Evolutionary conservation across 2,329 filamentous ascomycete genomes (phyloP).

Genomic region (Penicillium freii): DNA sequence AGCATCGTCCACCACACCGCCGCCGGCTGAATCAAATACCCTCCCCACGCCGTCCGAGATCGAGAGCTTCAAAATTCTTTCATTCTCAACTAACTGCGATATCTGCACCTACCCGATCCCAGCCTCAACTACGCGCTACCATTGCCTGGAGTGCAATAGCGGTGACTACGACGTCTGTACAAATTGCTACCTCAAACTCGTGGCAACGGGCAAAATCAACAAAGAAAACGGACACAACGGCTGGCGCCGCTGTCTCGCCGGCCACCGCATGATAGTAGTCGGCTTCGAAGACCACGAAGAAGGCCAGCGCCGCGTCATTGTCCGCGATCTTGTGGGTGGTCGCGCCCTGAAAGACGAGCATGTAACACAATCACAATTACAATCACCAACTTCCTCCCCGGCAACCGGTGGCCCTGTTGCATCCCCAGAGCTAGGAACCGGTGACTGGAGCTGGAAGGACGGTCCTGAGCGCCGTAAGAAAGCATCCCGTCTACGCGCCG

Average conservation of each 20-base stretch:
- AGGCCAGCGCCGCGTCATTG: conserved; percentile 65
- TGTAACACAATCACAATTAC: conserved; percentile 25
- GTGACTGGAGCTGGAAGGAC: conserved; percentile 47
- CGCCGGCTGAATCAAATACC: conserved; percentile 23
- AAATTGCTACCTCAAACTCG: conserved; percentile 70
- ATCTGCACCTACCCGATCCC: conserved; percentile 72
- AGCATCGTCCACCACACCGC: conserved; percentile 4
- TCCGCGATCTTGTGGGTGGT: conserved; percentile 76
- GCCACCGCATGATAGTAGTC: conserved; percentile 81
- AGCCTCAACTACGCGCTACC: conserved; percentile 67
- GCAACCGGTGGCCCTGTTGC: conserved; percentile 26
- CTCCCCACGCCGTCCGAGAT: conserved; percentile 38
- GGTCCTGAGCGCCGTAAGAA: conserved; percentile 40
- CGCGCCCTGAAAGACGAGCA: conserved; percentile 63
- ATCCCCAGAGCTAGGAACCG: conserved; percentile 29
- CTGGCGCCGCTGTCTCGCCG: conserved; percentile 77
- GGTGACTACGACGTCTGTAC: conserved; percentile 89
- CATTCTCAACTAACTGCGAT: conserved; percentile 74
- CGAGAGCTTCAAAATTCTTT: conserved; percentile 63
- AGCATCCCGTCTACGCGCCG: conserved; percentile 32
- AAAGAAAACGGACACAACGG: conserved; percentile 73
- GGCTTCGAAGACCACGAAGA: conserved; percentile 69
- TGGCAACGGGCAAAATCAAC: conserved; percentile 63
- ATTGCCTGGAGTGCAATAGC: conserved; percentile 72
- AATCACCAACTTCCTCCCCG: conserved; percentile 18